phyloP scores from a whole-genome alignment of 257 asterid genomes.

The Salvia miltiorrhiza region DNA sequence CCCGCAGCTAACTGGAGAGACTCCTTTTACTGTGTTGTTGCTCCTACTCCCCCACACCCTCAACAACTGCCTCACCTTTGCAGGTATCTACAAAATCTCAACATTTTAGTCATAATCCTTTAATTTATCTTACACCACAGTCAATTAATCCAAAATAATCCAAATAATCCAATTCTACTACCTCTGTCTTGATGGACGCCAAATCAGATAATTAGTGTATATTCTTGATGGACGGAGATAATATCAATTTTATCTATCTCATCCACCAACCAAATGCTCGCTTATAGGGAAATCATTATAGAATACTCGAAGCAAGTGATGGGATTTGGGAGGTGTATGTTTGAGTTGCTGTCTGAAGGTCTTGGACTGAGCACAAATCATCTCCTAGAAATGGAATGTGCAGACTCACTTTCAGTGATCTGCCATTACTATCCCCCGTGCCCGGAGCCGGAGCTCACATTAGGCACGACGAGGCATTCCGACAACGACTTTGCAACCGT shows the following conservation, averaged over 20 bases:
- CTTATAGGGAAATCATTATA: conserved; percentile 27
- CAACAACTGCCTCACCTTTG: conserved; percentile 31
- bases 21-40: conserved; percentile 18
- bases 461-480: conserved; percentile 29
- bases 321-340: conserved; percentile 29
- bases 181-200: too few relatives aligned
- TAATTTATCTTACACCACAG: too few relatives aligned
- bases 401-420: conserved; percentile 19
- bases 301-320: conserved; percentile 34
- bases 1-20: conserved; percentile 43
- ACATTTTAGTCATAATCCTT: too few relatives aligned
- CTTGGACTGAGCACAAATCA: conserved; percentile 32
- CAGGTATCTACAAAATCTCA: conserved; percentile 10
- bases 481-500: conserved; percentile 41
- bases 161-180: too few relatives aligned
- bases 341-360: conserved; percentile 39
- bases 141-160: too few relatives aligned
- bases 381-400: conserved; percentile 39
- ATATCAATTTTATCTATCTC: too few relatives aligned
- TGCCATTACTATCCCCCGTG: conserved; percentile 52
- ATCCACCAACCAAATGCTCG: too few relatives aligned
- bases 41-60: conserved; percentile 32
- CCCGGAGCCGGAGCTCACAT: conserved; percentile 47
- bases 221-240: too few relatives aligned
- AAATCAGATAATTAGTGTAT: too few relatives aligned